A percentile compares a stretch with the other conserved stretches of the same genome.
phyloP scores from a whole-genome alignment of 352 stramenopile genomes.

The Nothophytophthora sp. region DNA sequence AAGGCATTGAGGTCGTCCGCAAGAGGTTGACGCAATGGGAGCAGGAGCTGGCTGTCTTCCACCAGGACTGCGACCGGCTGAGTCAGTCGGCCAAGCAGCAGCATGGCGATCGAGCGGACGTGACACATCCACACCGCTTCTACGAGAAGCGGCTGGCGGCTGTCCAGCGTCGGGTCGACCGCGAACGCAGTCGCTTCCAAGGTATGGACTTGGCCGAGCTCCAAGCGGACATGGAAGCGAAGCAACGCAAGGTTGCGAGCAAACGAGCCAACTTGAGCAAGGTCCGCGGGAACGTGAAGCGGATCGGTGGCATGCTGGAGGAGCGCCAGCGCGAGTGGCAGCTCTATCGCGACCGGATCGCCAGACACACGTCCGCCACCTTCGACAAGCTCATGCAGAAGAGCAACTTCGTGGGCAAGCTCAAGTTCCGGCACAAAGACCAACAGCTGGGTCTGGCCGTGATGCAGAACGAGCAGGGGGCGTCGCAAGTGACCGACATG shows the following conservation, averaged over 20 bases:
- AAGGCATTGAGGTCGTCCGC: constrained; percentile 36
- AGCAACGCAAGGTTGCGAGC: constrained; percentile 63
- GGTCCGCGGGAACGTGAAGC: constrained; percentile 62
- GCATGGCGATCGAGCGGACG: constrained; percentile 67
- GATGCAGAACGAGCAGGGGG: constrained; percentile 75
- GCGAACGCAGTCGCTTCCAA: constrained; percentile 74
- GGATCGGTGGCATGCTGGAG: constrained; percentile 75
- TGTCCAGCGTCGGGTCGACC: constrained; percentile 78
- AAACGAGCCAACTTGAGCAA: constrained; percentile 68
- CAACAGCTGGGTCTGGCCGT: constrained; percentile 80
- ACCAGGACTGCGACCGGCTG: constrained; percentile 62
- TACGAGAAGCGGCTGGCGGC: constrained; percentile 82
- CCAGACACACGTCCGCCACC: constrained; percentile 70
- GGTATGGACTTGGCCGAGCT: constrained; percentile 83
- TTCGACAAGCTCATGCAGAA: constrained; percentile 87
- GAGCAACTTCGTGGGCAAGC: constrained; percentile 85
- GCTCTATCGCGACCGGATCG: constrained; percentile 77
- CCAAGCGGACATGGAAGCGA: constrained; percentile 74
- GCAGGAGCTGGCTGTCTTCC: constrained; percentile 45
- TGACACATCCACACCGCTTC: constrained; percentile 68
- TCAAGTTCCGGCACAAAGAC: constrained; percentile 80
- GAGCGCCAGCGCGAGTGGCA: constrained; percentile 78
- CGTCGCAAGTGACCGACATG: constrained; percentile 94
- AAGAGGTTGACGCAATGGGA: constrained; percentile 59
- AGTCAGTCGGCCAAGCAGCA: constrained; percentile 56